phyloP scores from a whole-genome alignment of 2,329 filamentous ascomycete species.

The Aspergillus amoenus region DNA sequence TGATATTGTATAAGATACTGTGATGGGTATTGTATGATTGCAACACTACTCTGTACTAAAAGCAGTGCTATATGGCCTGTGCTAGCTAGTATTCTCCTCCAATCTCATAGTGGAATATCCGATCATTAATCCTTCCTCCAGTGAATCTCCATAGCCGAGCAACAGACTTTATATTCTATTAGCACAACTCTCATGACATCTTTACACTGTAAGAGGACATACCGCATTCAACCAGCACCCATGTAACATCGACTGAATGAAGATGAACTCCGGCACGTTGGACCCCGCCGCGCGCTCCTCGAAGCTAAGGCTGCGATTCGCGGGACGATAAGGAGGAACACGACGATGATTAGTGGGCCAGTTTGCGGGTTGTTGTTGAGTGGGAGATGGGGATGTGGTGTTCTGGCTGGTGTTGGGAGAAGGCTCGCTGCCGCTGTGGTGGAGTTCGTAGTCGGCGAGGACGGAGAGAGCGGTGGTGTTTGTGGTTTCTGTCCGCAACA shows the following conservation, averaged over 20 bases:
- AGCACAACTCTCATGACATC: no score
- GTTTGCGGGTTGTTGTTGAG: constrained; percentile 19
- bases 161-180: constrained; percentile 27
- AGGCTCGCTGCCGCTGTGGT: constrained; percentile 17
- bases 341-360: constrained; percentile 52
- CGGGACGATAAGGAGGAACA: constrained; percentile 49
- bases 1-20: no score
- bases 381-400: neutral
- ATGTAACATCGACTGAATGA: constrained; percentile 53
- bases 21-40: no score
- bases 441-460: constrained; percentile 29
- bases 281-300: constrained; percentile 44
- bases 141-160: constrained; percentile 52
- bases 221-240: constrained; percentile 47
- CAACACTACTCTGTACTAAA: no score
- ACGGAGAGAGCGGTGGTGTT: constrained; percentile 20
- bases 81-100: constrained; percentile 52
- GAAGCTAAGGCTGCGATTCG: constrained; percentile 45
- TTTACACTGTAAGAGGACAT: neutral
- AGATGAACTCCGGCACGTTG: constrained; percentile 47
- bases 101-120: constrained; percentile 53
- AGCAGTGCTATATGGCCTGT: no score
- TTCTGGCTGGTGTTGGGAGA: neutral
- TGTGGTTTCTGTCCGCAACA: constrained; percentile 11
- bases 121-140: constrained; percentile 49